These are phyloP conservation scores for Tieghemostelium lacteum DNA, from an alignment of 78 protist genomes.

Conservation along the genomic window DNA sequence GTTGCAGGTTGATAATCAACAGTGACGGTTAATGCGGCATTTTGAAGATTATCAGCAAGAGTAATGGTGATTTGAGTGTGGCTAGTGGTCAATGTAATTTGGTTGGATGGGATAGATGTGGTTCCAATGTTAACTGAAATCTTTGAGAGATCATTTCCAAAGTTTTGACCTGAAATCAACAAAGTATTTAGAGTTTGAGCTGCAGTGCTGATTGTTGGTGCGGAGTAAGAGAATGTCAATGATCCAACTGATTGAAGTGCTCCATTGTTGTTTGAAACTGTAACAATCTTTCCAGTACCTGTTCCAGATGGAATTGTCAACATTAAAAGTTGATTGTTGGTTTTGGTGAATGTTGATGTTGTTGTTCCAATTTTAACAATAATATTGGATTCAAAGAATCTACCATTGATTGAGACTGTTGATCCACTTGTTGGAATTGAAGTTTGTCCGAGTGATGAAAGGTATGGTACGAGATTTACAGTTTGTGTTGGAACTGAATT, in stretches of 20 bases:
- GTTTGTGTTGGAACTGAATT: not conserved
- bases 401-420: slow-evolving; percentile 8
- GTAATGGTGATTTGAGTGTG: not conserved
- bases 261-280: not conserved
- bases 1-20: not conserved
- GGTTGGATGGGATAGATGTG: not conserved
- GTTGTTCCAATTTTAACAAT: not conserved
- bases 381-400: slow-evolving; percentile 9
- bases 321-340: not conserved
- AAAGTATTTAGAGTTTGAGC: not conserved
- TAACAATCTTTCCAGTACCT: not conserved
- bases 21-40: not conserved
- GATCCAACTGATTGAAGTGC: not conserved
- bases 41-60: not conserved
- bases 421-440: not conserved
- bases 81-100: not conserved
- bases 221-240: not conserved
- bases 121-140: not conserved
- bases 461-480: not conserved
- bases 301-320: not conserved
- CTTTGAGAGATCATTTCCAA: not conserved
- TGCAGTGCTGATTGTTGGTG: not conserved
- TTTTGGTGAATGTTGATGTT: not conserved
- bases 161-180: not conserved
- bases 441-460: not conserved